phyloP scores from a whole-genome alignment of 192 early-diverging fungal species.

The Entomortierella parvispora region DNA sequence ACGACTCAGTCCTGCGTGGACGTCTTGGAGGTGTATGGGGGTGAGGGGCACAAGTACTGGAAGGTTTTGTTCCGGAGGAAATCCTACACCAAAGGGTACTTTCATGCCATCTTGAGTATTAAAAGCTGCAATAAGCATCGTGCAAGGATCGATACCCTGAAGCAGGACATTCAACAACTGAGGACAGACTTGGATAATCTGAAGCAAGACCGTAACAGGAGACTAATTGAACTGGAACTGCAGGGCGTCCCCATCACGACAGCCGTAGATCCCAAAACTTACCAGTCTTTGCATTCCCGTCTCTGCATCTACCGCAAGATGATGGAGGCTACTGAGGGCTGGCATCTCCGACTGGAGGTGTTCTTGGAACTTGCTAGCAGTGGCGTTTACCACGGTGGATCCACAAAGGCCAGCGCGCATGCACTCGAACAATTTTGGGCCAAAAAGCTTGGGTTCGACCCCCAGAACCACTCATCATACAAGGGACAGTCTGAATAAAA shows the following conservation, averaged over 20 bases:
- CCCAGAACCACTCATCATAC: neutral
- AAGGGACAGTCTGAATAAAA: too few relatives aligned
- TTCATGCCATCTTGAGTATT: slow-evolving; percentile 9
- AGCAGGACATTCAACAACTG: neutral
- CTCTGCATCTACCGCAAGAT: neutral
- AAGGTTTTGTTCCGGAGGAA: slow-evolving; percentile 2
- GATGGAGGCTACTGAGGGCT: neutral
- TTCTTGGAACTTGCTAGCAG: slow-evolving; percentile 3
- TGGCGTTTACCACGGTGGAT: neutral
- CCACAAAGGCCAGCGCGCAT: neutral
- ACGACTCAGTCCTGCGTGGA: neutral
- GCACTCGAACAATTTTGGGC: slow-evolving; percentile 9
- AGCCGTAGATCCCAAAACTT: neutral
- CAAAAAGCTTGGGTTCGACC: neutral
- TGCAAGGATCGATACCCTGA: neutral
- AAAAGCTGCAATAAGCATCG: slow-evolving; percentile 8
- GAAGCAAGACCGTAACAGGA: neutral
- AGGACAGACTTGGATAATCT: neutral
- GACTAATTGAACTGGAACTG: neutral
- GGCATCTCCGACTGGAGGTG: neutral
- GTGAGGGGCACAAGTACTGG: neutral
- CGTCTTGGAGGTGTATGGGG: neutral
- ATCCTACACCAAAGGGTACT: slow-evolving; percentile 3
- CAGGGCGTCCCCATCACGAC: neutral
- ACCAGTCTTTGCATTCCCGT: neutral